Evolutionary conservation across 2,329 filamentous ascomycete genomes (phyloP).

Genomic region (Fonsecaea erecta): DNA sequence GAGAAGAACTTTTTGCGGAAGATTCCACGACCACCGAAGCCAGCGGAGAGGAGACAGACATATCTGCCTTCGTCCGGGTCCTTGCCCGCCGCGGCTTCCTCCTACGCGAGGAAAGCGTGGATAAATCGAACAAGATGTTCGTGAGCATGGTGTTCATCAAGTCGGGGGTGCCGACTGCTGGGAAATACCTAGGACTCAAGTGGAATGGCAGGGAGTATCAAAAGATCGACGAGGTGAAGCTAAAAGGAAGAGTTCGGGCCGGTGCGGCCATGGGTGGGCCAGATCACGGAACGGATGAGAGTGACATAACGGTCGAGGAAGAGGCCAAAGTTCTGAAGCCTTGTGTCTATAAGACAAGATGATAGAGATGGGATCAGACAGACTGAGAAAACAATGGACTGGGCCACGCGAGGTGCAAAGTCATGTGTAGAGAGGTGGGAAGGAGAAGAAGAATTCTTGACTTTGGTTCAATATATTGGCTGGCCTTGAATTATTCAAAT

Average conservation of each 20-base stretch:
- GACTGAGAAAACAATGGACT: neutral
- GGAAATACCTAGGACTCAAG: conserved; percentile 65
- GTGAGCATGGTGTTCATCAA: conserved; percentile 96
- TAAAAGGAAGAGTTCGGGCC: conserved; percentile 57
- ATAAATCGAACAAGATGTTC: conserved; percentile 96
- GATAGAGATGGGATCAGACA: neutral
- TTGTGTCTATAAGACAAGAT: conserved; percentile 92
- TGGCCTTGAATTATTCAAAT: no score
- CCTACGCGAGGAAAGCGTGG: conserved; percentile 73
- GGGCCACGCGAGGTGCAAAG: neutral
- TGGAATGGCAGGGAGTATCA: conserved; percentile 44
- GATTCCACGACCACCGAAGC: conserved; percentile 50
- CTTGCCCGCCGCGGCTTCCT: conserved; percentile 80
- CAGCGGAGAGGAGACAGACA: conserved; percentile 75
- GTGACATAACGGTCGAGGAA: conserved; percentile 61
- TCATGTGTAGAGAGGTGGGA: neutral
- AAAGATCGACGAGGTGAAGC: conserved; percentile 43
- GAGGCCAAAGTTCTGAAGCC: conserved; percentile 82
- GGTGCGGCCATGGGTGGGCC: neutral
- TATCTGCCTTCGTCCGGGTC: conserved; percentile 83
- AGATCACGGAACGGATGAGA: conserved; percentile 57
- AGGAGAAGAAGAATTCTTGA: neutral
- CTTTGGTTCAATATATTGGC: no score
- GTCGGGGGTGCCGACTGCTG: conserved; percentile 71
- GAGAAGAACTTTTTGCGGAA: conserved; percentile 62